These are phyloP conservation scores for Cicer judaicum DNA, from an alignment of 306 rosid genomes.

Conservation along the genomic window DNA sequence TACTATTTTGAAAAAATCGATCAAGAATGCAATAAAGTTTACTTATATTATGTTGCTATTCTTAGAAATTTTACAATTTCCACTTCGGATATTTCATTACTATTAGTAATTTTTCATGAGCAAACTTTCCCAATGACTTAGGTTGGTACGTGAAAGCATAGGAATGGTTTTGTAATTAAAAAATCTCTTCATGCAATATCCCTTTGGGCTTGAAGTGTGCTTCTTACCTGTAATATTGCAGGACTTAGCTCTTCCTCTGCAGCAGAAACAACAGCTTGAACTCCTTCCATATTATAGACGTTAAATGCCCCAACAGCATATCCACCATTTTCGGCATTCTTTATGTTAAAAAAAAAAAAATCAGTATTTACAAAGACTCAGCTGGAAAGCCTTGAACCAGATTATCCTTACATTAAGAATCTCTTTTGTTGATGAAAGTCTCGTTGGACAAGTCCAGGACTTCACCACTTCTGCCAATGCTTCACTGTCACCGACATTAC, in stretches of 20 bases:
- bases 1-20: constrained; percentile 12
- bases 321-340: constrained; percentile 87
- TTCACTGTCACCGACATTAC: constrained; percentile 83
- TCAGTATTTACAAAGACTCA: constrained; percentile 39
- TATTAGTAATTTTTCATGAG: background rate
- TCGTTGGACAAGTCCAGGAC: constrained; percentile 75
- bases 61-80: background rate
- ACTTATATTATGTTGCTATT: background rate
- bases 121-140: background rate
- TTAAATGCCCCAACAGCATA: constrained; percentile 99
- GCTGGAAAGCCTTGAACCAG: constrained; percentile 24
- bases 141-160: constrained; percentile 10
- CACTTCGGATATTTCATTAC: background rate
- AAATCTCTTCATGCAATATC: background rate
- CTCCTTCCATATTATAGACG: constrained; percentile 96
- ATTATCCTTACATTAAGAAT: constrained; percentile 73
- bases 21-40: constrained; percentile 3
- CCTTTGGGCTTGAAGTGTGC: background rate
- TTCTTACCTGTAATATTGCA: constrained; percentile 89
- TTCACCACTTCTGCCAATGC: constrained; percentile 87
- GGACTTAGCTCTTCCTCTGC: constrained; percentile 94
- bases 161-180: background rate
- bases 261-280: constrained; percentile 87
- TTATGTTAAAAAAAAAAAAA: constrained; percentile 31
- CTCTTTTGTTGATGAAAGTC: constrained; percentile 80